A percentile compares a stretch with the other conserved stretches of the same genome.
Conservation (phyloP, 768 basidiomycete genomes). For the Royoungia palumana region DNA sequence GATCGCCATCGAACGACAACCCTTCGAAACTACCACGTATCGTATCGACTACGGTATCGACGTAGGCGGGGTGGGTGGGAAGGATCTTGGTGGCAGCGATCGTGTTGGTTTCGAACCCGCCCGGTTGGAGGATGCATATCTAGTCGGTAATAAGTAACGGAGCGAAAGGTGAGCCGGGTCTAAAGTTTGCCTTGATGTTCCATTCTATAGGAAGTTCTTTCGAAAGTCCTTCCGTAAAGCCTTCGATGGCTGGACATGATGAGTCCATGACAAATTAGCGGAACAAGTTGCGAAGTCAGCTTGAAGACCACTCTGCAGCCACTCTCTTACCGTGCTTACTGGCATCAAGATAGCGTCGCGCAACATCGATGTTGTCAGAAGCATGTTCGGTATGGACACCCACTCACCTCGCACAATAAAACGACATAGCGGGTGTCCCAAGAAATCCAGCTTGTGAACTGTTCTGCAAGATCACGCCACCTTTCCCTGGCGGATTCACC, state of each 20-base stretch:
- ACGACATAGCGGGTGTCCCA: conserved; percentile 3
- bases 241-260: conserved; percentile 8
- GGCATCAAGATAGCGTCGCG: not conserved
- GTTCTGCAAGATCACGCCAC: conserved; percentile 14
- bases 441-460: conserved; percentile 6
- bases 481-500: conserved; percentile 21
- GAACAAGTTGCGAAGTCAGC: too few relatives aligned
- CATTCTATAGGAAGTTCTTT: conserved; percentile 13
- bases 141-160: not conserved
- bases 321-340: conserved; percentile 12
- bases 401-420: conserved; percentile 12
- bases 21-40: conserved; percentile 1
- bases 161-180: too few relatives aligned
- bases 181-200: conserved; percentile 15
- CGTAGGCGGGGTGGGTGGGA: conserved; percentile 8
- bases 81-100: not conserved
- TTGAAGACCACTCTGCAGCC: not conserved
- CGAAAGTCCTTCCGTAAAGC: conserved; percentile 5
- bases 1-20: conserved; percentile 7
- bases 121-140: conserved; percentile 17
- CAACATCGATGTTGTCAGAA: not conserved
- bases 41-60: not conserved
- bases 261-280: not conserved
- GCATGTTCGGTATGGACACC: not conserved
- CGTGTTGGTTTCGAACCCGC: conserved; percentile 15